Evolutionary conservation across 148 eudicot species (phyloP).

Genomic region (Simmondsia chinensis): DNA sequence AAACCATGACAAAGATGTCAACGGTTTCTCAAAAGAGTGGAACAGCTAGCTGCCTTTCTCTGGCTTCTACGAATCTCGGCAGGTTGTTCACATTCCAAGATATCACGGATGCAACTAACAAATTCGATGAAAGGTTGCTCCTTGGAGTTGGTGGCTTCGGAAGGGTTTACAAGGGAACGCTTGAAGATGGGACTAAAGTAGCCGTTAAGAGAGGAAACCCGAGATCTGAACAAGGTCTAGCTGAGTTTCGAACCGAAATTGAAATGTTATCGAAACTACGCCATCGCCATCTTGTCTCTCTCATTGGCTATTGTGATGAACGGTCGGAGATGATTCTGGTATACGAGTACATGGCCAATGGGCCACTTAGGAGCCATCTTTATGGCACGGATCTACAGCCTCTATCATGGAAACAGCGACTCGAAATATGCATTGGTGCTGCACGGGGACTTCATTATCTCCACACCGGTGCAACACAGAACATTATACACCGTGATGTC

Average conservation of each 20-base stretch:
- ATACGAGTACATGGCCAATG: slow-evolving; percentile 95
- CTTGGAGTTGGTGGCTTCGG: slow-evolving; percentile 98
- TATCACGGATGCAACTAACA: slow-evolving; percentile 86
- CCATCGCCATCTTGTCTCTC: slow-evolving; percentile 94
- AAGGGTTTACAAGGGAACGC: slow-evolving; percentile 82
- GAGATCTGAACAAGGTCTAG: slow-evolving; percentile 91
- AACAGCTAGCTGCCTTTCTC: slow-evolving; percentile 89
- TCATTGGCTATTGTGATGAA: slow-evolving; percentile 93
- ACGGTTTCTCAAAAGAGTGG: slow-evolving; percentile 83
- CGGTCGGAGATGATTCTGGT: slow-evolving; percentile 95
- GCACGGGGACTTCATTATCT: slow-evolving; percentile 96
- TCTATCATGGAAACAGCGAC: slow-evolving; percentile 87
- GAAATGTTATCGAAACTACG: slow-evolving; percentile 95
- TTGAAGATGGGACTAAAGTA: slow-evolving; percentile 74
- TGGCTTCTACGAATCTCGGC: slow-evolving; percentile 69
- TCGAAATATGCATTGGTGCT: slow-evolving; percentile 95
- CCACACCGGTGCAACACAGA: slow-evolving; percentile 88
- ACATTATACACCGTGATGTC: slow-evolving; percentile 92
- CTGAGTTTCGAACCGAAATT: slow-evolving; percentile 87
- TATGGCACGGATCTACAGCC: slow-evolving; percentile 81
- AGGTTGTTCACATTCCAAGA: slow-evolving; percentile 80
- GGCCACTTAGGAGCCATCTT: slow-evolving; percentile 94
- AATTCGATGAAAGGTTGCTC: slow-evolving; percentile 73
- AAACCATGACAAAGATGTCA: slow-evolving; percentile 70
- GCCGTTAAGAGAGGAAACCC: slow-evolving; percentile 98